phyloP scores from a whole-genome alignment of 345 rosid genomes.

The Salix koriyanagi region DNA sequence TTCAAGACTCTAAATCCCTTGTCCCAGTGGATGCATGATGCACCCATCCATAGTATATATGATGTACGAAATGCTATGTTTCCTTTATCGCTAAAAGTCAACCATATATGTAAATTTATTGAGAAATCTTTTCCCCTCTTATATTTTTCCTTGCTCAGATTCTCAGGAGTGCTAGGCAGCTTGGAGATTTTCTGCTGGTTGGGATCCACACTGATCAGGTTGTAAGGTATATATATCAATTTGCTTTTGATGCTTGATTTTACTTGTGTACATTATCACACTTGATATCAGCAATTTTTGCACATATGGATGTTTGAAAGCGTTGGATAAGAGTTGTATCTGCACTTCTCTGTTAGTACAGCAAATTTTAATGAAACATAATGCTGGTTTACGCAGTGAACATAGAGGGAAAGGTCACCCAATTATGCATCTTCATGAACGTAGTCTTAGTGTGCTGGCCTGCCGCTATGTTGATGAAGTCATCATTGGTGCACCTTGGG shows the following conservation, averaged over 20 bases:
- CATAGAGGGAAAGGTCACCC: conserved; percentile 68
- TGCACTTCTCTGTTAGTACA: neutral
- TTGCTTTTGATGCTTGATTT: neutral
- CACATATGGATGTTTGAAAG: neutral
- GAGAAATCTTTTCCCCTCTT: neutral
- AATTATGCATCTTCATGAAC: conserved; percentile 90
- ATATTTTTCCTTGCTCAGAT: conserved; percentile 43
- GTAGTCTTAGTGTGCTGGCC: conserved; percentile 82
- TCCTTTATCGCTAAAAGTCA: neutral
- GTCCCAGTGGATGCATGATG: neutral
- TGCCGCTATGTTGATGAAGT: conserved; percentile 97
- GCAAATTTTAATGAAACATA: neutral
- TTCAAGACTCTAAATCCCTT: neutral
- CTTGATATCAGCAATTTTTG: neutral
- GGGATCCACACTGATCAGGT: conserved; percentile 81
- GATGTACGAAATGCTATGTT: neutral
- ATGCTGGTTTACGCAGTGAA: conserved; percentile 47
- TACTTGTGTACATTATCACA: conserved; percentile 1
- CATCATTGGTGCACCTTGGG: conserved; percentile 98
- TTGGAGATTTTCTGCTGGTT: conserved; percentile 89
- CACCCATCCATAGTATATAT: neutral
- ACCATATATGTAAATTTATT: neutral
- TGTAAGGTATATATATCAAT: conserved; percentile 52
- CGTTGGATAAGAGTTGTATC: neutral
- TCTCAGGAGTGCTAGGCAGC: conserved; percentile 82